These are phyloP conservation scores for Punica granatum DNA, from an alignment of 345 rosid species.

Conservation along the genomic window DNA sequence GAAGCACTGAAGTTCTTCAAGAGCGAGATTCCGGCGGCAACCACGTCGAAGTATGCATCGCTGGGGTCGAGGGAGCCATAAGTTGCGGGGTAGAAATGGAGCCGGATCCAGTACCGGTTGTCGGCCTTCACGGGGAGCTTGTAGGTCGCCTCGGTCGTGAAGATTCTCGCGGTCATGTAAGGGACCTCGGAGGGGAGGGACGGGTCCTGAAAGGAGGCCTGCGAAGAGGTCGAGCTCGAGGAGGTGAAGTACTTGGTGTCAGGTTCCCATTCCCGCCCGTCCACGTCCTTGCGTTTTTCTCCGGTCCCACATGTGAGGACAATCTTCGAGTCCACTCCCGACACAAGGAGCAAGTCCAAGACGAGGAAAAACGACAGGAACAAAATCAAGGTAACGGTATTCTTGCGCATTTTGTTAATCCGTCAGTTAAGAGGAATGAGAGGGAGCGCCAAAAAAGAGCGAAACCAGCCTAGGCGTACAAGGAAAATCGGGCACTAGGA, in stretches of 20 bases:
- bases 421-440: background rate
- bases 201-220: slow-evolving; percentile 59
- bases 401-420: background rate
- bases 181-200: slow-evolving; percentile 56
- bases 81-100: slow-evolving; percentile 60
- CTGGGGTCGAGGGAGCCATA: slow-evolving; percentile 36
- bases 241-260: slow-evolving; percentile 42
- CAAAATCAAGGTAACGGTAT: background rate
- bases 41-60: slow-evolving; percentile 52
- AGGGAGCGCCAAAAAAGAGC: background rate
- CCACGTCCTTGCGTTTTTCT: slow-evolving; percentile 36
- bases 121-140: slow-evolving; percentile 33
- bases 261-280: slow-evolving; percentile 55
- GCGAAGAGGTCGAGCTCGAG: slow-evolving; percentile 22
- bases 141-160: slow-evolving; percentile 45
- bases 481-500: background rate
- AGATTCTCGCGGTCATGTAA: slow-evolving; percentile 68
- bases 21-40: slow-evolving; percentile 40
- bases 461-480: background rate
- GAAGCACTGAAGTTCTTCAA: slow-evolving; percentile 67
- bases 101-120: slow-evolving; percentile 38
- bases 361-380: background rate
- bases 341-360: background rate
- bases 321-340: background rate
- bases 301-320: slow-evolving; percentile 50